Percentiles rank a stretch among this genome's conserved stretches.
Evolutionary conservation across 176 grass and related monocot genomes (phyloP).

Genomic region (Musa acuminata): DNA sequence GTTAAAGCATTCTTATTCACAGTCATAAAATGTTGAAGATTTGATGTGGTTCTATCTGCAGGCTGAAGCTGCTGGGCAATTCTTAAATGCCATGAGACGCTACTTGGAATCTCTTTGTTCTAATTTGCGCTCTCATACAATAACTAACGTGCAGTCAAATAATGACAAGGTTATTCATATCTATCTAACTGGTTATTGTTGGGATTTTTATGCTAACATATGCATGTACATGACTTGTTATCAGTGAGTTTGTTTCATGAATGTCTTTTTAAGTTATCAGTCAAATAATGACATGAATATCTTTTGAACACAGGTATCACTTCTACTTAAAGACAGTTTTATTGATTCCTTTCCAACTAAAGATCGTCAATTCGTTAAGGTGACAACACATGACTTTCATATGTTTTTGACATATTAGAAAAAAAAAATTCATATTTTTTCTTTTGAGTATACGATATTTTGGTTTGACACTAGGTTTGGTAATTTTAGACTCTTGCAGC

Average conservation of each 20-base stretch:
- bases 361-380: constrained; percentile 89
- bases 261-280: no score
- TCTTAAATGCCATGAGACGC: constrained; percentile 51
- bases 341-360: constrained; percentile 67
- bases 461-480: no score
- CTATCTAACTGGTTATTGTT: constrained; percentile 19
- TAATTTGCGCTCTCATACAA: constrained; percentile 79
- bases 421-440: no score
- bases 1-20: no score
- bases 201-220: background rate
- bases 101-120: constrained; percentile 97
- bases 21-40: no score
- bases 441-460: no score
- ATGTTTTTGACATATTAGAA: no score
- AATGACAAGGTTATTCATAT: constrained; percentile 83
- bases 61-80: constrained; percentile 70
- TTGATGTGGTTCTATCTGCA: constrained; percentile 29
- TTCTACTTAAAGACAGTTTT: constrained; percentile 97
- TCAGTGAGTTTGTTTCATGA: no score
- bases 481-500: no score
- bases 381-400: constrained; percentile 8
- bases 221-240: no score
- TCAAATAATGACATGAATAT: constrained; percentile 3
- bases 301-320: constrained; percentile 58
- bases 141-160: constrained; percentile 88